phyloP scores from a whole-genome alignment of 2,329 filamentous ascomycete species.

The Cryoendolithus antarcticus region DNA sequence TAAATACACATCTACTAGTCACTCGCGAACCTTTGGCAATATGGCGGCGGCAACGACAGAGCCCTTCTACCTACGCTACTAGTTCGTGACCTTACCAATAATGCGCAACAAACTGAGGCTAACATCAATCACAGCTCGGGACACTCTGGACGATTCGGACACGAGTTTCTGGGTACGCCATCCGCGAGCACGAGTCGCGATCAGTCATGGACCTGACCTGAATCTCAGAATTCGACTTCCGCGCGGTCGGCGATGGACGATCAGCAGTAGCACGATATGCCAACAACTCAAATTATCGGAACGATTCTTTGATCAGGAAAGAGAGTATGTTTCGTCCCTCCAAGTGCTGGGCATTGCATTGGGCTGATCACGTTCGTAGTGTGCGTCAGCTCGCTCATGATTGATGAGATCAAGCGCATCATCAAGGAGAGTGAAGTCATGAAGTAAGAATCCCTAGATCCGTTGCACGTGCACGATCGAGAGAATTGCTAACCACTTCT shows the following conservation, averaged over 20 bases:
- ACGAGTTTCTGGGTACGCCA: slow-evolving; percentile 80
- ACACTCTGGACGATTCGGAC: slow-evolving; percentile 91
- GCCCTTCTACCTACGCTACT: slow-evolving; percentile 92
- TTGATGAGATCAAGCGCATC: slow-evolving; percentile 92
- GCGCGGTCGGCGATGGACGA: slow-evolving; percentile 79
- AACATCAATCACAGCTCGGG: slow-evolving; percentile 55
- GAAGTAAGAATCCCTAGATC: slow-evolving; percentile 49
- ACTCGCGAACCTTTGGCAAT: slow-evolving; percentile 12
- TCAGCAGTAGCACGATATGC: slow-evolving; percentile 93
- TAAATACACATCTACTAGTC: no score
- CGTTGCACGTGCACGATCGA: slow-evolving; percentile 7
- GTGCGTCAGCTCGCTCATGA: slow-evolving; percentile 84
- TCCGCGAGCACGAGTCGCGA: not conserved
- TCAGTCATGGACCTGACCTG: slow-evolving; percentile 9
- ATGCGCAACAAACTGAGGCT: not conserved
- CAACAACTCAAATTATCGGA: slow-evolving; percentile 99
- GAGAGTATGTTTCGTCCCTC: slow-evolving; percentile 57
- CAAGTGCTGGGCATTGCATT: not conserved
- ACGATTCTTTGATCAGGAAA: slow-evolving; percentile 97
- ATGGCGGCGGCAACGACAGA: slow-evolving; percentile 55
- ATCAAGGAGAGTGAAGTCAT: slow-evolving; percentile 92
- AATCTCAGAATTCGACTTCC: slow-evolving; percentile 79
- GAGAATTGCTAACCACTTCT: slow-evolving; percentile 7
- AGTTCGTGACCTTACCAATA: slow-evolving; percentile 48
- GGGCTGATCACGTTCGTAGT: slow-evolving; percentile 42